phyloP scores from a whole-genome alignment of 345 rosid species.

The Gossypium rotundifolium region DNA sequence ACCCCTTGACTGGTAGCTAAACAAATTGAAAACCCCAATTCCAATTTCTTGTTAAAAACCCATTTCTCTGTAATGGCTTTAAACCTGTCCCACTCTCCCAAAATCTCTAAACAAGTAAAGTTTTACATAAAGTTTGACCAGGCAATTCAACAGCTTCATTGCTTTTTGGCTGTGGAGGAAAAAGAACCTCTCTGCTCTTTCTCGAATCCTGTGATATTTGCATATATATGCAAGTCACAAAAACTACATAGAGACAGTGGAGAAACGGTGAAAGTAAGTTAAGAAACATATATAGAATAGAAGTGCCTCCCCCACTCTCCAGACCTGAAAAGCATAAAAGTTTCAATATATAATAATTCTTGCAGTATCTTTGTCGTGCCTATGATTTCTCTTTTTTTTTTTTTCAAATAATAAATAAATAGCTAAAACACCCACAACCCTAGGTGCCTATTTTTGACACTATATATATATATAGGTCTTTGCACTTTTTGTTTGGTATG shows the following conservation, averaged over 20 bases:
- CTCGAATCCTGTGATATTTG: background rate
- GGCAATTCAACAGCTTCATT: conserved; percentile 5
- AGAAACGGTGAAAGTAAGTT: conserved; percentile 24
- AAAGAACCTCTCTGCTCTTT: background rate
- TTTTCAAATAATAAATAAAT: conserved; percentile 2
- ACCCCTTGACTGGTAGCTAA: conserved; percentile 21
- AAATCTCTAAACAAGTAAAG: conserved; percentile 25
- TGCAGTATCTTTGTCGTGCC: conserved; percentile 39
- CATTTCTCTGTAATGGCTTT: conserved; percentile 17
- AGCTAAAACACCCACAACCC: background rate
- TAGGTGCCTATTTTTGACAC: background rate
- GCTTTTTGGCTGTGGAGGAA: conserved; percentile 1
- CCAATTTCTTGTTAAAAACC: background rate
- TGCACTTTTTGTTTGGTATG: background rate
- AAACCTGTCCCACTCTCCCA: conserved; percentile 24
- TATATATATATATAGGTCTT: background rate
- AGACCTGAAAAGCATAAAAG: background rate
- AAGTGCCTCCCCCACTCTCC: too few relatives aligned
- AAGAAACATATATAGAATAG: conserved; percentile 12
- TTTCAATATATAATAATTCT: conserved; percentile 10
- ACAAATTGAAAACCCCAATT: background rate
- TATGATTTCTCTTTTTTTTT: conserved; percentile 21
- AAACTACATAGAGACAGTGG: background rate
- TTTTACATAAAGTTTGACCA: conserved; percentile 33
- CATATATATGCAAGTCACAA: background rate